phyloP scores from a whole-genome alignment of 1,139 yeast species.

The Schizosaccharomyces versatilis region DNA sequence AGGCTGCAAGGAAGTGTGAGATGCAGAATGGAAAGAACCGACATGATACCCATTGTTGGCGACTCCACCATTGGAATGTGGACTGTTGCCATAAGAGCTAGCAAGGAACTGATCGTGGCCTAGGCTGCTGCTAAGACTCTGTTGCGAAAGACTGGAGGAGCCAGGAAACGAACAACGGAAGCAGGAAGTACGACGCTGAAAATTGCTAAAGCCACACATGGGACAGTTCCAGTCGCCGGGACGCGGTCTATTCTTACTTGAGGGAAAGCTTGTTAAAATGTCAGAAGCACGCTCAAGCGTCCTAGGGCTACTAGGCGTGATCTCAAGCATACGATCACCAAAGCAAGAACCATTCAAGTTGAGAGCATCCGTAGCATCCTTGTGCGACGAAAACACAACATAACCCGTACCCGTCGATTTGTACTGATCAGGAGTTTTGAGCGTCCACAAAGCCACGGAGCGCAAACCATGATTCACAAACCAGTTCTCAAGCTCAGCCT shows the following conservation, averaged over 20 bases:
- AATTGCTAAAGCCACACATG: slow-evolving; percentile 82
- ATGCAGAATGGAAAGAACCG: slow-evolving; percentile 2
- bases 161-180: slow-evolving; percentile 82
- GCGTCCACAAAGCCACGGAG: slow-evolving; percentile 77
- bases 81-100: slow-evolving; percentile 1
- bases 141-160: slow-evolving; percentile 11
- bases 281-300: slow-evolving; percentile 68
- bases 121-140: not conserved
- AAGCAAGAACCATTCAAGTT: slow-evolving; percentile 59
- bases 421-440: slow-evolving; percentile 35
- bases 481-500: slow-evolving; percentile 78
- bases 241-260: slow-evolving; percentile 72
- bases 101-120: not conserved
- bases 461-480: slow-evolving; percentile 69
- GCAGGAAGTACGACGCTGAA: slow-evolving; percentile 85
- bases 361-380: slow-evolving; percentile 60
- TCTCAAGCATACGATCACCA: slow-evolving; percentile 56
- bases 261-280: slow-evolving; percentile 62
- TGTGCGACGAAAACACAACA: slow-evolving; percentile 66
- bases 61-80: slow-evolving; percentile 4
- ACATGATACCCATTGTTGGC: not conserved
- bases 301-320: slow-evolving; percentile 61
- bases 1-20: not conserved
- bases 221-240: slow-evolving; percentile 98
- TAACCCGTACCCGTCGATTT: slow-evolving; percentile 45